Percentiles rank a stretch among this genome's conserved stretches.
phyloP scores from a whole-genome alignment of 2,329 filamentous ascomycete genomes.

The Shiraia bambusicola region DNA sequence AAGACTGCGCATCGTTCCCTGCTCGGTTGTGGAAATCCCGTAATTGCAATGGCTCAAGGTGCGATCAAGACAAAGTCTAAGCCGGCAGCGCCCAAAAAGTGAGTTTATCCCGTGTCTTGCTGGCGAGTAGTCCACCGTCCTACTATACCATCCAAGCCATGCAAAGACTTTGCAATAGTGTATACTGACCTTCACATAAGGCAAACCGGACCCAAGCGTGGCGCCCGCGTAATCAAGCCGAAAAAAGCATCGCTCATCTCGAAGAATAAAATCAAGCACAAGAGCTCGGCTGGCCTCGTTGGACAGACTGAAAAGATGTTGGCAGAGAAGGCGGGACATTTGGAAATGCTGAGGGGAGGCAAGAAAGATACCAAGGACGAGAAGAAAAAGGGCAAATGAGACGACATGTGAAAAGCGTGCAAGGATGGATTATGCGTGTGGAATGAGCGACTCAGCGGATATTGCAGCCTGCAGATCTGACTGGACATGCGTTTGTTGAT shows the following conservation, averaged over 20 bases:
- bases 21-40: not conserved
- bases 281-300: conserved; percentile 63
- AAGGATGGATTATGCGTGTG: not conserved
- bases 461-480: not conserved
- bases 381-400: conserved; percentile 15
- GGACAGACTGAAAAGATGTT: conserved; percentile 68
- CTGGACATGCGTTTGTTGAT: too few relatives aligned
- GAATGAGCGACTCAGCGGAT: not conserved
- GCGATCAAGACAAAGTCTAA: conserved; percentile 49
- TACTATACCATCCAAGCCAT: not conserved
- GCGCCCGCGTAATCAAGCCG: conserved; percentile 64
- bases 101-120: conserved; percentile 11
- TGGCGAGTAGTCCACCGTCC: not conserved
- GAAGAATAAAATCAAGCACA: conserved; percentile 65
- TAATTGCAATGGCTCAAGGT: conserved; percentile 50
- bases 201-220: conserved; percentile 56
- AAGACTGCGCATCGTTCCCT: conserved; percentile 5
- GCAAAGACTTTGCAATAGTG: not conserved
- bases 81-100: conserved; percentile 45
- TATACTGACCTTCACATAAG: not conserved
- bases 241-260: conserved; percentile 63
- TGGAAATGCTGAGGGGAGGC: conserved; percentile 67
- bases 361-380: conserved; percentile 55
- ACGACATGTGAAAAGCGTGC: not conserved
- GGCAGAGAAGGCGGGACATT: conserved; percentile 67